Base-by-base conservation (phyloP, 371 early-diverging fungal species). In the Circinella umbellata region DNA sequence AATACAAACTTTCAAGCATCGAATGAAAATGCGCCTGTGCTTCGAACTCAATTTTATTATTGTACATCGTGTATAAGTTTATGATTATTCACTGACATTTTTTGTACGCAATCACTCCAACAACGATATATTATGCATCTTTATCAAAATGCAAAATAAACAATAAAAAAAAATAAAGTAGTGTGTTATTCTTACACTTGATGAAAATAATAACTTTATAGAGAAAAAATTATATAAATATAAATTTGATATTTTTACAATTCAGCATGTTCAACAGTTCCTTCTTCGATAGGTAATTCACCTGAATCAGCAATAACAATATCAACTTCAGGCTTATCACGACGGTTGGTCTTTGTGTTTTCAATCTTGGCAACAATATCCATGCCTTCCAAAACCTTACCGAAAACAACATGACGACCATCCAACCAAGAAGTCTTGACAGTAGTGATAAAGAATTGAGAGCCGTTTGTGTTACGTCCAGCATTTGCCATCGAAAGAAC, bases 381-480 rank as follows among this genome's bases (percentile, higher is more conserved):
- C 89, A 92, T 85, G 51, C 95, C 96, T 64, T 93, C 91, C 37
- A 93, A 27, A 34, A 98, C 95, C 72, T 88, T 78, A 53, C 96
- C 96, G 84, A 98, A 96, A 36, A 96, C 97, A 65, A 96, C 97
- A 68, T 98, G 96, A 64, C 88, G 89, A 61, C 90, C 91, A 81
- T 96, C 92, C 66, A 95, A 83, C 92, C 94, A 94, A 13, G 84
- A 59, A 9, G 95, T 93, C 72, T 80, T 78, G 67, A 88, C 89
- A 55, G 95, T 93, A 35, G 95, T 95, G 75, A 98, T 95, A 78
- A 97, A 98, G 87, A 99, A 98, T 88, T 99, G 99, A 65, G 96
- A 95, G 34, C 99, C 99, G 78, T 99, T 99, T 60, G 99, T 97
- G 78, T 98, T 82, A 70, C 85, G 80, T 59, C 98, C 99, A 67